Conservation (phyloP, 345 rosid species). For the Lumnitzera littorea region DNA sequence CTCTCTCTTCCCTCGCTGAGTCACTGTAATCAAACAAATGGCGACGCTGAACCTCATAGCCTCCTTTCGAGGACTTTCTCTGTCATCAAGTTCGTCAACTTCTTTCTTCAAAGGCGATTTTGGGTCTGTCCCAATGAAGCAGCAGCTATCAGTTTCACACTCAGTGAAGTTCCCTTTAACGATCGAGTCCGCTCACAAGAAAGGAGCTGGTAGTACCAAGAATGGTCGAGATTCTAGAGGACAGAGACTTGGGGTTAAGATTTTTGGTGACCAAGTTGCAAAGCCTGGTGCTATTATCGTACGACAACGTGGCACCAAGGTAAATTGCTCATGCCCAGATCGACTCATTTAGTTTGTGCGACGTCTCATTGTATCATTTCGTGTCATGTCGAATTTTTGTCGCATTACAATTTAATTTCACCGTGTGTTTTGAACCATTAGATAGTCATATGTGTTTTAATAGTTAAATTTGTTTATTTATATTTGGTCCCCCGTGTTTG, state of each 20-base stretch:
- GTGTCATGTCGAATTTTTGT: no score
- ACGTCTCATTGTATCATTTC: neutral
- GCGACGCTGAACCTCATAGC: constrained; percentile 47
- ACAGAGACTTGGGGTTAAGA: constrained; percentile 87
- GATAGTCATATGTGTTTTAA: no score
- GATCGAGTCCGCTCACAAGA: constrained; percentile 87
- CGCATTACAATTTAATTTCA: no score
- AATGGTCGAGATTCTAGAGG: constrained; percentile 96
- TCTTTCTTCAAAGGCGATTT: constrained; percentile 51
- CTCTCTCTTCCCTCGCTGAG: neutral
- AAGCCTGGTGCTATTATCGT: constrained; percentile 91
- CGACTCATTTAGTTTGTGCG: neutral
- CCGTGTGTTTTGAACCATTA: no score
- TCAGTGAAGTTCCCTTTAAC: constrained; percentile 46
- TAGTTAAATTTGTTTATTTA: no score
- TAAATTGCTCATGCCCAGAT: constrained; percentile 4
- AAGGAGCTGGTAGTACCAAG: constrained; percentile 99
- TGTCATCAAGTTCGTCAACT: constrained; percentile 46
- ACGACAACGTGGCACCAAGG: constrained; percentile 98
- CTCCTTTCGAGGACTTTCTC: constrained; percentile 56
- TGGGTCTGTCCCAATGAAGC: constrained; percentile 16
- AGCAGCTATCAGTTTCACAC: constrained; percentile 25
- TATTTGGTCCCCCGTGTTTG: no score
- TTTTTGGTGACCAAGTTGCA: constrained; percentile 82
- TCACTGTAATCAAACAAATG: neutral